Percentiles rank a stretch among this genome's conserved stretches.
Evolutionary conservation across 2,329 filamentous ascomycete species (phyloP).

Genomic region (Chalara sp.): DNA sequence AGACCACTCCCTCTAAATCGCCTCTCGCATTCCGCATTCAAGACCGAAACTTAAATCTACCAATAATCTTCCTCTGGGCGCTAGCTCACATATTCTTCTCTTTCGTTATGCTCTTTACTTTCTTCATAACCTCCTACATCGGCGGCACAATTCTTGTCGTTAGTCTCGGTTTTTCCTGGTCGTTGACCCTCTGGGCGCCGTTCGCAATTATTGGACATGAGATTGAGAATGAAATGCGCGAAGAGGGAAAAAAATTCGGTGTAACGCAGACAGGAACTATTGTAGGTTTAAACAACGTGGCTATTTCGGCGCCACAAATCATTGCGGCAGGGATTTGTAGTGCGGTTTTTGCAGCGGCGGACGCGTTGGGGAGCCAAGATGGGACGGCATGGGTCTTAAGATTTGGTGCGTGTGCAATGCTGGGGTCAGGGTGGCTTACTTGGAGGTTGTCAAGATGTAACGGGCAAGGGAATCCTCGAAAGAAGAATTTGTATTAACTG

Average conservation of each 20-base stretch:
- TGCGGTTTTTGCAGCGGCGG: too few relatives aligned
- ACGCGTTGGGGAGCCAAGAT: too few relatives aligned
- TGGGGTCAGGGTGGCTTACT: too few relatives aligned
- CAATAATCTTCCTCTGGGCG: conserved; percentile 12
- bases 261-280: conserved; percentile 7
- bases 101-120: conserved; percentile 14
- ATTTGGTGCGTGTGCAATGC: too few relatives aligned
- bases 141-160: conserved; percentile 12
- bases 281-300: conserved; percentile 11
- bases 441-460: too few relatives aligned
- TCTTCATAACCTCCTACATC: conserved; percentile 9
- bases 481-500: too few relatives aligned
- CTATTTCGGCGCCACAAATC: conserved; percentile 12
- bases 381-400: too few relatives aligned
- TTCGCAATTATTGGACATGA: conserved; percentile 25
- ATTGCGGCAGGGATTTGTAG: conserved; percentile 7
- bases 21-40: not conserved
- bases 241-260: not conserved
- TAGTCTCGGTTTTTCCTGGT: conserved; percentile 22
- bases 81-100: conserved; percentile 15
- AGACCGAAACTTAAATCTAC: not conserved
- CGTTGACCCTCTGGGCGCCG: conserved; percentile 25
- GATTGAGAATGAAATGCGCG: conserved; percentile 9
- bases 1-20: conserved; percentile 1
- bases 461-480: too few relatives aligned